Conservation (phyloP, 1,139 yeast species). For the Debaryomyces sp. region DNA sequence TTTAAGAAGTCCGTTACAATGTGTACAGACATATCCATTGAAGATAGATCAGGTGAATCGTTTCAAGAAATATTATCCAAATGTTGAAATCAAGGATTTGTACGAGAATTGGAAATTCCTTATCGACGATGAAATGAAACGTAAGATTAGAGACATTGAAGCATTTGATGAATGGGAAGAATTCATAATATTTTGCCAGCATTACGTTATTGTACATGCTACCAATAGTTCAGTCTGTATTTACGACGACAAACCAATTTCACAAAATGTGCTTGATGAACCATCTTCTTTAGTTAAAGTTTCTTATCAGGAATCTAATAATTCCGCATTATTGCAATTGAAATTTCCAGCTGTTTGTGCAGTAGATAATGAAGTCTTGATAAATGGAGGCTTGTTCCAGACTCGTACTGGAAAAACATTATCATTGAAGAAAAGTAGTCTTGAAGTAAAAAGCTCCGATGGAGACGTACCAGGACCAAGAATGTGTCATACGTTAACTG, state of each 20-base stretch:
- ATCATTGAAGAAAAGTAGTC: constrained; percentile 18
- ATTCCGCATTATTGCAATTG: constrained; percentile 27
- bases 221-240: constrained; percentile 35
- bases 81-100: constrained; percentile 58
- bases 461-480: constrained; percentile 42
- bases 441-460: constrained; percentile 12
- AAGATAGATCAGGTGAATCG: constrained; percentile 52
- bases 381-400: constrained; percentile 61
- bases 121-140: constrained; percentile 39
- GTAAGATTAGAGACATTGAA: constrained; percentile 42
- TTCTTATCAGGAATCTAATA: constrained; percentile 10
- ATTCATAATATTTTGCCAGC: constrained; percentile 75
- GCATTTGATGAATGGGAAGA: constrained; percentile 87
- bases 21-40: constrained; percentile 63
- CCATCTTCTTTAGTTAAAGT: constrained; percentile 13
- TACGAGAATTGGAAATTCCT: constrained; percentile 58
- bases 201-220: constrained; percentile 71
- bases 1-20: constrained; percentile 68
- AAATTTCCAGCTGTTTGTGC: constrained; percentile 51
- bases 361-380: constrained; percentile 26
- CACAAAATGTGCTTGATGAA: not conserved
- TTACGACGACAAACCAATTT: constrained; percentile 10
- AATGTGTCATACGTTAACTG: constrained; percentile 61
- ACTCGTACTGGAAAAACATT: constrained; percentile 33
- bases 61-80: constrained; percentile 46